Evolutionary conservation across 192 early-diverging fungal species (phyloP).

Genomic region (Spizellomyces punctatus): DNA sequence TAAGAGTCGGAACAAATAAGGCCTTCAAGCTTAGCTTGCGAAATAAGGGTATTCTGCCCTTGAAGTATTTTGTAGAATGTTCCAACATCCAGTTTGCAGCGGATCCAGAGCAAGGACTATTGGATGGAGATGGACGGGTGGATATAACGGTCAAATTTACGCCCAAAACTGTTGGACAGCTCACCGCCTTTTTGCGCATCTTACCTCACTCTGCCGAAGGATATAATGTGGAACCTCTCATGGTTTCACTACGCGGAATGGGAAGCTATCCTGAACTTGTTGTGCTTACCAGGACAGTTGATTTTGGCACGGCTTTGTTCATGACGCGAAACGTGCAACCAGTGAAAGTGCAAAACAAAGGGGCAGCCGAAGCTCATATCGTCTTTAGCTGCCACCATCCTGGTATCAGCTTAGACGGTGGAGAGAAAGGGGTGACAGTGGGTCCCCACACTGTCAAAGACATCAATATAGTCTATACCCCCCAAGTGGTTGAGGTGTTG

Average conservation of each 20-base stretch:
- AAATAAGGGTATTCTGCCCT: slow-evolving; percentile 54
- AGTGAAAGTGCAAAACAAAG: slow-evolving; percentile 56
- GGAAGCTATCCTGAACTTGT: slow-evolving; percentile 62
- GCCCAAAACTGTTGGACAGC: slow-evolving; percentile 43
- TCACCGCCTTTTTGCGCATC: slow-evolving; percentile 41
- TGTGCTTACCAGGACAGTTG: slow-evolving; percentile 52
- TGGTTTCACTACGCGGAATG: slow-evolving; percentile 42
- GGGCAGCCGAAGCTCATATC: slow-evolving; percentile 58
- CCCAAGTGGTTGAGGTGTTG: slow-evolving; percentile 53
- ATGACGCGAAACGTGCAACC: slow-evolving; percentile 45
- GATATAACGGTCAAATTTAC: slow-evolving; percentile 50
- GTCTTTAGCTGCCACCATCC: slow-evolving; percentile 56
- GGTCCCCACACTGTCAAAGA: slow-evolving; percentile 45
- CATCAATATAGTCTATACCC: slow-evolving; percentile 53
- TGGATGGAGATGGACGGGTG: slow-evolving; percentile 52
- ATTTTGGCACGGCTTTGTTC: slow-evolving; percentile 61
- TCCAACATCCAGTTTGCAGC: slow-evolving; percentile 46
- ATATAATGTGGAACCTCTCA: slow-evolving; percentile 40
- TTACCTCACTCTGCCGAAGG: slow-evolving; percentile 23
- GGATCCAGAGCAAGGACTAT: slow-evolving; percentile 59
- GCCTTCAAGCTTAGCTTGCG: slow-evolving; percentile 29
- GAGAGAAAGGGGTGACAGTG: slow-evolving; percentile 29
- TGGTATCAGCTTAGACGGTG: slow-evolving; percentile 43
- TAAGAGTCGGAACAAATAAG: slow-evolving; percentile 52
- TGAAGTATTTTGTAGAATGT: slow-evolving; percentile 56